Conservation (phyloP, 768 basidiomycete species). For the Dendrothele bispora region DNA sequence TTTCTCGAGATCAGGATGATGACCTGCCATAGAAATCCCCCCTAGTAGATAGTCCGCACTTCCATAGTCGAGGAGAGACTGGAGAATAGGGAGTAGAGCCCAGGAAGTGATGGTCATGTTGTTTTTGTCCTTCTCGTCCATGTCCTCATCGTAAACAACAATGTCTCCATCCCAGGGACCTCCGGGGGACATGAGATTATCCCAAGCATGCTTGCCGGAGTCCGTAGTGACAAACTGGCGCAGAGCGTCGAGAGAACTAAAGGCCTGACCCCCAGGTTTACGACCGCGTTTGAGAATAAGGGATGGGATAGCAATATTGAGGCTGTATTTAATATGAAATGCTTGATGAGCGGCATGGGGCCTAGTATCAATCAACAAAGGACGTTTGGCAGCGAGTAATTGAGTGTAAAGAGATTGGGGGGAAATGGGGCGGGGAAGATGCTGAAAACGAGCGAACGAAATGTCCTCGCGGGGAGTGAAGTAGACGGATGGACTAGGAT, state of each 20-base stretch:
- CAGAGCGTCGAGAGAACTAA: conserved; percentile 66
- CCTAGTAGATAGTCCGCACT: conserved; percentile 70
- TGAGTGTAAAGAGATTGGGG: conserved; percentile 51
- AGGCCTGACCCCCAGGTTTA: conserved; percentile 49
- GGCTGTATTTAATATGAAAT: conserved; percentile 64
- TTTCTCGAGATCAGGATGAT: conserved; percentile 54
- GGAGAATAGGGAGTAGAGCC: conserved; percentile 65
- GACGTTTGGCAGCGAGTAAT: conserved; percentile 42
- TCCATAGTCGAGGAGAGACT: conserved; percentile 53
- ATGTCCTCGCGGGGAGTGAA: conserved; percentile 10
- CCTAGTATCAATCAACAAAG: conserved; percentile 83
- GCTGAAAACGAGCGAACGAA: conserved; percentile 8
- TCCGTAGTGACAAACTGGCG: conserved; percentile 84
- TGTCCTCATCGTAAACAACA: conserved; percentile 76
- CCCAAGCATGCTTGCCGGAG: conserved; percentile 71
- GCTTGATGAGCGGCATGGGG: conserved; percentile 64
- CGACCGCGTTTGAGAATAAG: conserved; percentile 85
- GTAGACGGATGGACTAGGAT: conserved; percentile 21
- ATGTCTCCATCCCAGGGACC: conserved; percentile 74
- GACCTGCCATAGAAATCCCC: conserved; percentile 63
- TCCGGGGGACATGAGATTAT: conserved; percentile 33
- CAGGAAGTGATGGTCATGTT: conserved; percentile 61
- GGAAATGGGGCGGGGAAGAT: conserved; percentile 34
- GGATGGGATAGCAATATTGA: conserved; percentile 87
- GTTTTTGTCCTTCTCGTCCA: conserved; percentile 63